Conservation (phyloP, 2,329 filamentous ascomycete genomes). For the Arthroderma uncinatum region DNA sequence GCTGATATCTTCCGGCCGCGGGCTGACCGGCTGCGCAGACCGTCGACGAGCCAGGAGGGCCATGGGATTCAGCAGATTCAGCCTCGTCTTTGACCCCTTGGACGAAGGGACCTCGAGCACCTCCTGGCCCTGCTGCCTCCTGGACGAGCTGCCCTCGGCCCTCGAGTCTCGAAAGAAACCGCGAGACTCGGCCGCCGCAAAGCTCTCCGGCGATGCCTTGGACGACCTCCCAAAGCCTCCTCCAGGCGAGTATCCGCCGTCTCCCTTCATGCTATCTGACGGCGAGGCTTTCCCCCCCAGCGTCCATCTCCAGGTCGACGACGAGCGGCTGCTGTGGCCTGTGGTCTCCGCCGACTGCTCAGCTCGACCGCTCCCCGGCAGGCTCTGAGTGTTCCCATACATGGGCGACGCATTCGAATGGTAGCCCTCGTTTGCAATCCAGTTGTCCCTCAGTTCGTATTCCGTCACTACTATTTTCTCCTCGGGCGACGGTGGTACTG, state of each 20-base stretch:
- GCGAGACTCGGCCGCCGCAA: background rate
- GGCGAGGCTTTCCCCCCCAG: background rate
- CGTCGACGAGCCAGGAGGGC: conserved; percentile 47
- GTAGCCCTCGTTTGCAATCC: background rate
- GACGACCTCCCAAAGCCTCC: background rate
- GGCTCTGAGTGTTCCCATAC: background rate
- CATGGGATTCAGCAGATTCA: conserved; percentile 51
- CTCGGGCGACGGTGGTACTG: conserved; percentile 1
- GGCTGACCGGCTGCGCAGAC: conserved; percentile 41
- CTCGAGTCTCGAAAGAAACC: conserved; percentile 8
- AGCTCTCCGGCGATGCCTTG: background rate
- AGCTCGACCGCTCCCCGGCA: background rate
- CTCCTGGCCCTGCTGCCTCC: conserved; percentile 2
- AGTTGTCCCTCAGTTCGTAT: conserved; percentile 1
- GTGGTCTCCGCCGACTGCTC: background rate
- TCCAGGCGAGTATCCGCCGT: background rate
- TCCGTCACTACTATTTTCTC: conserved; percentile 4
- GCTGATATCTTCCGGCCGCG: conserved; percentile 41
- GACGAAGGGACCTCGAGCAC: background rate
- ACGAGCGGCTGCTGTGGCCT: conserved; percentile 1
- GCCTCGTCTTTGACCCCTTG: conserved; percentile 36
- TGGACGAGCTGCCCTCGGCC: conserved; percentile 13
- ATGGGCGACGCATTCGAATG: background rate
- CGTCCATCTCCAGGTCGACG: conserved; percentile 18
- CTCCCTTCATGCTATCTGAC: background rate